These are phyloP conservation scores for Aspergillus olivimuriae DNA, from an alignment of 495 filamentous ascomycete species.

Conservation along the genomic window DNA sequence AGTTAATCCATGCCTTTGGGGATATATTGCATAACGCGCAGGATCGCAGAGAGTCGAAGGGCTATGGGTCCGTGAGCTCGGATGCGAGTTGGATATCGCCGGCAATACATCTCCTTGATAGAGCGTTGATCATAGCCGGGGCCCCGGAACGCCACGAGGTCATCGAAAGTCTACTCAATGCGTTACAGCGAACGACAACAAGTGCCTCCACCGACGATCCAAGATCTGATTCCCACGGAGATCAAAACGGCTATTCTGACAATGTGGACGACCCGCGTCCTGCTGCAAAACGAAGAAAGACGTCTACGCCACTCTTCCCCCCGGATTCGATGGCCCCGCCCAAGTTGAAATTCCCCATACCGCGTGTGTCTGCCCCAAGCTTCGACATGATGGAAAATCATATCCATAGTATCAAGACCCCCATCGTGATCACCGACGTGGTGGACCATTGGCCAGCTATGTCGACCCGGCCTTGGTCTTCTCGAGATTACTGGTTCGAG, in stretches of 20 bases:
- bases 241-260: slow-evolving; percentile 6
- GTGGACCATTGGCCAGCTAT: slow-evolving; percentile 74
- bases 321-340: slow-evolving; percentile 27
- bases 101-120: slow-evolving; percentile 65
- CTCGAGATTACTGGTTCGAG: slow-evolving; percentile 64
- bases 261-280: slow-evolving; percentile 12
- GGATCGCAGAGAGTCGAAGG: not conserved
- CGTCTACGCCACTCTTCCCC: slow-evolving; percentile 35
- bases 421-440: slow-evolving; percentile 63
- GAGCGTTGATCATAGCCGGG: slow-evolving; percentile 76
- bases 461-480: slow-evolving; percentile 61
- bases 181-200: slow-evolving; percentile 22
- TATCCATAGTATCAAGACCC: slow-evolving; percentile 46
- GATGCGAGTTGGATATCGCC: slow-evolving; percentile 27
- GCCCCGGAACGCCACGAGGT: slow-evolving; percentile 56
- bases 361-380: slow-evolving; percentile 33
- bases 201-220: not conserved
- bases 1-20: too few relatives aligned
- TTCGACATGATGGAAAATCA: slow-evolving; percentile 61
- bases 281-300: slow-evolving; percentile 27
- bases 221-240: not conserved
- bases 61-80: slow-evolving; percentile 2
- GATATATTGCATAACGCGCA: too few relatives aligned
- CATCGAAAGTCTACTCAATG: slow-evolving; percentile 42
- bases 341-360: slow-evolving; percentile 29